A percentile compares a stretch with the other conserved stretches of the same genome.
Conservation (phyloP, 352 stramenopile genomes). For the Phytophthora pluvialis region DNA sequence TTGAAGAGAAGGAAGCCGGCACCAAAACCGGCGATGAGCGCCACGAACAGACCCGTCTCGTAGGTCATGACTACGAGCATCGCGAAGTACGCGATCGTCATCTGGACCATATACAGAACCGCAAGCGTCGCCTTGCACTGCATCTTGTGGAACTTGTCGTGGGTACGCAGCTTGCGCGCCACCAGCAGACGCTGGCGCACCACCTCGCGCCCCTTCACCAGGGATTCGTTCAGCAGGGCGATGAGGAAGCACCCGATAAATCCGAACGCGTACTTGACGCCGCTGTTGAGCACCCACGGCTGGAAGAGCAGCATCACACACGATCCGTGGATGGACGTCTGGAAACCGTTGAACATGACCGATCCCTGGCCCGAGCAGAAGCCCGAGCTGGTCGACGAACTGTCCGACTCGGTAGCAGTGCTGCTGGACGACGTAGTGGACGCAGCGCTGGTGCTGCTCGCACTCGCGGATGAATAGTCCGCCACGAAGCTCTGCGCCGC, state of each 20-base stretch:
- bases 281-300: conserved; percentile 78
- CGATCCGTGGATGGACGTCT: conserved; percentile 71
- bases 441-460: conserved; percentile 19
- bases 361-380: conserved; percentile 76
- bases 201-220: conserved; percentile 62
- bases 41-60: conserved; percentile 77
- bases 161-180: conserved; percentile 37
- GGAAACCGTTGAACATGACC: conserved; percentile 87
- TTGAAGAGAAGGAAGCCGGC: conserved; percentile 78
- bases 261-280: conserved; percentile 74
- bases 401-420: conserved; percentile 24
- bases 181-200: conserved; percentile 55
- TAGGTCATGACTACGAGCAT: conserved; percentile 90
- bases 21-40: conserved; percentile 74
- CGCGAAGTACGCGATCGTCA: conserved; percentile 83
- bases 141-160: conserved; percentile 66
- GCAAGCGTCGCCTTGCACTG: conserved; percentile 68
- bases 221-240: conserved; percentile 68
- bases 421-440: conserved; percentile 27
- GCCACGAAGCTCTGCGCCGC: conserved; percentile 47
- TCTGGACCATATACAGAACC: conserved; percentile 80
- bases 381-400: conserved; percentile 34
- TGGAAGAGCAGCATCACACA: conserved; percentile 83
- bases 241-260: conserved; percentile 75
- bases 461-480: conserved; percentile 32